phyloP scores from a whole-genome alignment of 805 yeast genomes.

The Ascoidea tarda region DNA sequence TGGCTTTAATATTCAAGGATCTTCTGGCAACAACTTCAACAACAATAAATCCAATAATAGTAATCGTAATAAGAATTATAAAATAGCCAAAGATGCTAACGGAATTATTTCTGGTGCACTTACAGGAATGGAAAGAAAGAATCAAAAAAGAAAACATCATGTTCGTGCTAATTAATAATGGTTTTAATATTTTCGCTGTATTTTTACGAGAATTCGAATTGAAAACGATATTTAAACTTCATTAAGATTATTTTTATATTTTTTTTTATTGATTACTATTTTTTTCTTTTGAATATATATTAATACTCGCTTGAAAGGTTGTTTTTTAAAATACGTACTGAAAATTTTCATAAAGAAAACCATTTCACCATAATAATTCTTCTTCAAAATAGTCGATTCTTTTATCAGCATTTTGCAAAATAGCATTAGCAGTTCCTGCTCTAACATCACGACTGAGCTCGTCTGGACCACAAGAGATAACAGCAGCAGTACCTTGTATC shows the following conservation, averaged over 20 bases:
- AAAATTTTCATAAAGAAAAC: too few relatives aligned
- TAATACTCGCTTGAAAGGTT: too few relatives aligned
- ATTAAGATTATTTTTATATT: too few relatives aligned
- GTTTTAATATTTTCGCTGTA: too few relatives aligned
- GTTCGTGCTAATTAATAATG: background rate
- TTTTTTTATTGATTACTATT: too few relatives aligned
- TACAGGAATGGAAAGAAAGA: conserved; percentile 21
- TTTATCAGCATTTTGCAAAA: conserved; percentile 11
- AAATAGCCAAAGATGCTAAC: conserved; percentile 17
- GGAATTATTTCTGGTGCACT: conserved; percentile 24
- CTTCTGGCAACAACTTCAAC: conserved; percentile 11
- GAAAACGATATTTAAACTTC: too few relatives aligned
- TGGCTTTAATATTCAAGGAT: conserved; percentile 8
- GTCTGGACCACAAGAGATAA: conserved; percentile 24
- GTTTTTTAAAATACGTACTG: too few relatives aligned
- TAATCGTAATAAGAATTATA: conserved; percentile 17
- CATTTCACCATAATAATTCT: conserved; percentile 20
- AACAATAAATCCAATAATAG: conserved; percentile 9
- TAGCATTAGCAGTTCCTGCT: conserved; percentile 16
- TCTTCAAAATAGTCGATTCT: conserved; percentile 24
- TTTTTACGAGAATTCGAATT: too few relatives aligned
- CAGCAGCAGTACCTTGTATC: conserved; percentile 16
- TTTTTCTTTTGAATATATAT: too few relatives aligned
- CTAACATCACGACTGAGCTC: conserved; percentile 20
- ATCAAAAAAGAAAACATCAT: conserved; percentile 10